phyloP scores from a whole-genome alignment of 306 rosid species.

The Begonia loranthoides region DNA sequence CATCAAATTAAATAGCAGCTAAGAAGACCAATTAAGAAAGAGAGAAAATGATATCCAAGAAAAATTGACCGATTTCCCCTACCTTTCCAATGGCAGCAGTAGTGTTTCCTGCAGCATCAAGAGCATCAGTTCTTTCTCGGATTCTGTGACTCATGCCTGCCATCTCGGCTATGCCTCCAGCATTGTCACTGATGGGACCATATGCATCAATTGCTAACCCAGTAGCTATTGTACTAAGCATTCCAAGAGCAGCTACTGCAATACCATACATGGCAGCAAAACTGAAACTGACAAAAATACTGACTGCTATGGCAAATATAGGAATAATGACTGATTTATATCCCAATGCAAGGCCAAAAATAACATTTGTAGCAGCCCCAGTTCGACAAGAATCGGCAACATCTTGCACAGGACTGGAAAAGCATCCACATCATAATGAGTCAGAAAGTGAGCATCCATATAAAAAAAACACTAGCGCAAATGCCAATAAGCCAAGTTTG shows the following conservation, averaged over 20 bases:
- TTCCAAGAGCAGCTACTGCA: conserved; percentile 96
- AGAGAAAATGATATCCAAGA: no score
- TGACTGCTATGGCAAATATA: conserved; percentile 77
- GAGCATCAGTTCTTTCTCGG: conserved; percentile 95
- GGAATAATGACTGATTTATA: conserved; percentile 96
- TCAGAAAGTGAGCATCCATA: background rate
- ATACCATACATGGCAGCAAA: conserved; percentile 98
- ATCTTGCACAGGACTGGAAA: conserved; percentile 88
- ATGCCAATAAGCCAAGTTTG: background rate
- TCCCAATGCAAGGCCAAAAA: conserved; percentile 98
- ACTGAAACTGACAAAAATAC: conserved; percentile 86
- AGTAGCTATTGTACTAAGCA: conserved; percentile 92
- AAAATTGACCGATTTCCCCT: no score
- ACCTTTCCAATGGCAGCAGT: conserved; percentile 99
- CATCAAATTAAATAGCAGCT: no score
- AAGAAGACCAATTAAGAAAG: no score
- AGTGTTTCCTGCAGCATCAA: conserved; percentile 97
- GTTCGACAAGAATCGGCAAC: conserved; percentile 96
- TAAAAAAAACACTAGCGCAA: background rate
- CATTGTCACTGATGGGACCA: conserved; percentile 98
- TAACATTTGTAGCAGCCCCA: conserved; percentile 96
- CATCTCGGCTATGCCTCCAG: conserved; percentile 99
- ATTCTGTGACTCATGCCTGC: conserved; percentile 96
- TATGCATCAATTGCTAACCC: conserved; percentile 96
- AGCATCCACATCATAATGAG: conserved; percentile 3